Base-by-base conservation (phyloP, 1,284 basidiomycete species). In the Ceratobasidium theobromae region DNA sequence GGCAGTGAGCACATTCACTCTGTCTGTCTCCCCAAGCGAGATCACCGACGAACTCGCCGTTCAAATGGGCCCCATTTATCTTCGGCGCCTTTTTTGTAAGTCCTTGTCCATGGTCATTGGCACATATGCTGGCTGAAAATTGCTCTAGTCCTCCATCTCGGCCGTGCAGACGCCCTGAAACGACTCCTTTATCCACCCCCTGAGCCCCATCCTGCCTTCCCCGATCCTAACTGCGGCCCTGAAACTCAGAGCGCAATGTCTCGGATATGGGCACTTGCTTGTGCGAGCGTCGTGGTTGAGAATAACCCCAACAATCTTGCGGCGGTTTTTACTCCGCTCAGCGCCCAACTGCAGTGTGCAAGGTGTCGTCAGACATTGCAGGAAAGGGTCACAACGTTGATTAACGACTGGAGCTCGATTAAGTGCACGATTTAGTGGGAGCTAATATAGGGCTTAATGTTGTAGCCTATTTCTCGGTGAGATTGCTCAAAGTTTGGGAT, bases 1-100 rank as follows among this genome's bases (percentile, higher is more conserved):
- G 9, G 76, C 82, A 6, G 79, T 82, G 3, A 87, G 86, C 3
- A 79, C 83, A 0, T 82, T 85, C 73, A 78, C 87, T 38, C 79
- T 87, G 53, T 83, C 82, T 11, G 81, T 84, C 69, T 79, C 80
- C 8, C 79, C 87, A 4, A 77, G 82, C 18, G 76, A 80, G 0
- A 73, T 87, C 35, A 81, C 83, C 11, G 86, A 87, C 71, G 83
- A 83, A 52, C 80, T 83, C 76, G 84, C 82, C 2, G 76, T 80
- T 60, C 77, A 75, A 35, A 86, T 87, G 38, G 86, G 86, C 14
- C 79, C 86, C 11, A 69, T 81, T 12, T 85, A 85, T 65, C 79
- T 87, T 45, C 86, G 86, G 70, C 81, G 84, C 27, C 77, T 87
- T 23, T 83, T 87, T 70, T 83, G 62, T 65, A 25, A 35, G 62